Base-by-base conservation (phyloP, 192 early-diverging fungal genomes). In the Backusella luteola region DNA sequence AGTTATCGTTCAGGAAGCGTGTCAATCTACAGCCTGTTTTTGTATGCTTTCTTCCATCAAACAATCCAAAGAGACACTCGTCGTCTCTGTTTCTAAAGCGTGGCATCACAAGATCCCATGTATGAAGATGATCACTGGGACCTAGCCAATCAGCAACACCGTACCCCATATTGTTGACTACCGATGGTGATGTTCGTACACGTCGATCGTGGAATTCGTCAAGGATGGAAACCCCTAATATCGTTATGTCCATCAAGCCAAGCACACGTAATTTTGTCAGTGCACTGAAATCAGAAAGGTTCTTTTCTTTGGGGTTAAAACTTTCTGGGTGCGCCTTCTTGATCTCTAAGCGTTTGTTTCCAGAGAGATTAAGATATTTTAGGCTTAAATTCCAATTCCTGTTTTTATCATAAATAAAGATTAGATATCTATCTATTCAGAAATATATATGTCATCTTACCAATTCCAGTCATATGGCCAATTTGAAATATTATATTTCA, bases 401-500 rank as follows among this genome's bases (percentile, higher is more conserved):
- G 79, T n/a, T 29, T 44, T 46, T n/a, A 56, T n/a, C 4, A 56
- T 6, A 56, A 56, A 23, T 6, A 53, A 53, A 56, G 52, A 8
- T 56, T 21, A 56, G 21, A 21, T 56, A 56, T 9, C 7, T 21
- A 44, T 44, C 42, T 44, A 44, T 14, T 44, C 42, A 8, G 8
- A 44, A 1, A 44, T 21, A 41, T 9, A 29, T 42, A 66, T 19
- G 7, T 19, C 15, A 12, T 53, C 76, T 67, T 85, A 89, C 94
- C 96, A 97, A 80, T 97, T 97, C 96, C 96, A 97, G 77, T 97
- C 96, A 80, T 94, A 96, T 19, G 92, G 94, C 94, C 95, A 97
- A 80, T 97, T 97, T 35, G 93, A 90, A 67, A 96, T 94, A 73
- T 97, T 97, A 80, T 96, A 97, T 84, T 94, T 94, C 66, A 97